Evolutionary conservation across 192 early-diverging fungal species (phyloP), one percentile per base, ranked within the genome.

Genomic region (Podila clonocystis): DNA sequence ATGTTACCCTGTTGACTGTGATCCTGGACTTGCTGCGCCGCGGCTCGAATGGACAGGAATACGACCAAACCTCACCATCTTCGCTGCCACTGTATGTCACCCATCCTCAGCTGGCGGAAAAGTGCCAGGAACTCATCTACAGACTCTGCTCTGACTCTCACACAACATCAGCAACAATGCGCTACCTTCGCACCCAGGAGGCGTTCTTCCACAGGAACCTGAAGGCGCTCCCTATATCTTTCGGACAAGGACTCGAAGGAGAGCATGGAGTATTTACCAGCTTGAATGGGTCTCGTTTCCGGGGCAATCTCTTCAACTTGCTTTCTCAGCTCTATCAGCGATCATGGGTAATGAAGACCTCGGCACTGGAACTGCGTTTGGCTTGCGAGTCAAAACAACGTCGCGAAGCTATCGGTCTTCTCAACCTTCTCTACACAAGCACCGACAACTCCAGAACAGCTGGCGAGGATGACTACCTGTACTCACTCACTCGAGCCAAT

Each of bases 111-210:
- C 84, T 98, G 20, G 92, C 91, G 19, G 95, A 96, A 85, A 91
- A 93, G 65, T 98, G 97, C 79, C 96, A 93, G 77, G 91, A 94
- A 58, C 86, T 99, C 50, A 73, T 99, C 9, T 95, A 95, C 74
- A 85, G 85, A 30, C 90, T 99, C 29, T 97, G 95, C 82, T 75
- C 89, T 1, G 90, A 93, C 68, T 69, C 87, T 0, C 74, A 85
- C 20, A 97, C 95, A 0, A 89, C 93, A 19, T 79, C 86, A 26
- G 74, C 89, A 5, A 95, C 93, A 0, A 88, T 94, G 85, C 87
- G 93, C 24, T 95, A 91, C 77, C 88, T 99, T 48, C 91, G 98
- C 17, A 91, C 88, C 11, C 83, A 83, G 22, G 91, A 95, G 63
- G 87, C 94, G 73, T 96, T 95, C 76, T 90, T 95, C 68, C 91